phyloP scores from a whole-genome alignment of 805 yeast species.

The Saturnispora saitoi region DNA sequence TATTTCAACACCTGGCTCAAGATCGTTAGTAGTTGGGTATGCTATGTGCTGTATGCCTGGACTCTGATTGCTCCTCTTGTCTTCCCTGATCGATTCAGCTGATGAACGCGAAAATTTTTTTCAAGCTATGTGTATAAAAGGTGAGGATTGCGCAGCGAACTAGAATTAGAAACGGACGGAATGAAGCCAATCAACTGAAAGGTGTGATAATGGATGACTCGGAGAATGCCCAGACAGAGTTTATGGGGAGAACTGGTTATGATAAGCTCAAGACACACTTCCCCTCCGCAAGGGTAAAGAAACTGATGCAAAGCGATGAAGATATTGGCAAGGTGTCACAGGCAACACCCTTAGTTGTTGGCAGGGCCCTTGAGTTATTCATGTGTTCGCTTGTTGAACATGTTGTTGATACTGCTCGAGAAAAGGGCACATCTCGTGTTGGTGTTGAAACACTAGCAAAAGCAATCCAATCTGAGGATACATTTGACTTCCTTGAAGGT shows the following conservation, averaged over 20 bases:
- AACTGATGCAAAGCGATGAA: constrained; percentile 95
- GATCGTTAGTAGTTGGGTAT: constrained; percentile 85
- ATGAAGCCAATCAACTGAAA: background rate
- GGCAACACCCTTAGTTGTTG: constrained; percentile 97
- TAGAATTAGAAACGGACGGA: background rate
- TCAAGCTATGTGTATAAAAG: background rate
- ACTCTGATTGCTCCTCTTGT: constrained; percentile 82
- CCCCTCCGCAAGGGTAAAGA: constrained; percentile 90
- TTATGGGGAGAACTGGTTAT: constrained; percentile 25
- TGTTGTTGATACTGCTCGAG: constrained; percentile 67
- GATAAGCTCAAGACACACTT: constrained; percentile 67
- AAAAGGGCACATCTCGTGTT: constrained; percentile 69
- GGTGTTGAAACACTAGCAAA: constrained; percentile 74
- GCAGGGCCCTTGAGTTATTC: constrained; percentile 87
- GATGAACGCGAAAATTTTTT: background rate
- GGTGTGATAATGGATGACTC: background rate
- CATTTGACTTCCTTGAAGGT: constrained; percentile 87
- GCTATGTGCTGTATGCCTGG: constrained; percentile 83
- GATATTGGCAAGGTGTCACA: constrained; percentile 98
- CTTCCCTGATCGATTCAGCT: constrained; percentile 75
- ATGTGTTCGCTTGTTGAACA: constrained; percentile 84
- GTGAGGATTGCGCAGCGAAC: background rate
- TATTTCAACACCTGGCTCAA: constrained; percentile 94
- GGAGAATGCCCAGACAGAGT: background rate
- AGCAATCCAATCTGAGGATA: constrained; percentile 80